These are phyloP conservation scores for Myxozyma sirexii DNA, from an alignment of 805 yeast species.

Conservation along the genomic window DNA sequence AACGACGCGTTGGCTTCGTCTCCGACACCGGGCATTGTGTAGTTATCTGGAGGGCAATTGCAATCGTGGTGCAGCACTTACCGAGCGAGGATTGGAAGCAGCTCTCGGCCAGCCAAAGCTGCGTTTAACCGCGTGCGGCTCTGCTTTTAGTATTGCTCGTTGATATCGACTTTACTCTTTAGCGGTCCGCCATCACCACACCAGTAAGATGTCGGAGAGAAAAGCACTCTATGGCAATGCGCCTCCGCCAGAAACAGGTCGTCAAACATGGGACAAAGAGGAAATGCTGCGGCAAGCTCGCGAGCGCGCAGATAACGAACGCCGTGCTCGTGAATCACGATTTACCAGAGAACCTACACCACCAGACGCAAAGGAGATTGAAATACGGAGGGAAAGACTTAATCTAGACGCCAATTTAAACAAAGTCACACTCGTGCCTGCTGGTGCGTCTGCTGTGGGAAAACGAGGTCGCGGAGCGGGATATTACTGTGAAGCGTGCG, in stretches of 20 bases:
- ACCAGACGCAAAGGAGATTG: constrained; percentile 36
- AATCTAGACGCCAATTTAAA: constrained; percentile 42
- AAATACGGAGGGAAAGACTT: constrained; percentile 37
- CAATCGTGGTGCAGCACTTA: background rate
- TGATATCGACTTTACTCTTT: no score
- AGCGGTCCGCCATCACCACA: background rate
- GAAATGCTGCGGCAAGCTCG: constrained; percentile 25
- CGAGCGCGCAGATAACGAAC: constrained; percentile 28
- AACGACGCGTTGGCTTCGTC: background rate
- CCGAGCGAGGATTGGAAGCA: no score
- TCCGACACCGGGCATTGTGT: background rate
- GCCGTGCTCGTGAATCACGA: constrained; percentile 25
- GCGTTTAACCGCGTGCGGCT: constrained; percentile 5
- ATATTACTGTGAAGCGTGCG: constrained; percentile 80
- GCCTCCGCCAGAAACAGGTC: constrained; percentile 26
- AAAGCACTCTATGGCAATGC: constrained; percentile 26
- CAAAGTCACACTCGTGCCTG: constrained; percentile 43
- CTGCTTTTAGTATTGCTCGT: no score
- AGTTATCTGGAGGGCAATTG: background rate
- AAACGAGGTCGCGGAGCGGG: constrained; percentile 68
- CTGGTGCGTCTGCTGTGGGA: constrained; percentile 43
- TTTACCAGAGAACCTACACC: constrained; percentile 32
- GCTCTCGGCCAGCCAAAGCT: no score
- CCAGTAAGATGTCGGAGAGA: constrained; percentile 6
- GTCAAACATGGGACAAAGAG: constrained; percentile 34